These are phyloP conservation scores for Pleurotus djamor DNA, from an alignment of 768 basidiomycete species.

Conservation along the genomic window DNA sequence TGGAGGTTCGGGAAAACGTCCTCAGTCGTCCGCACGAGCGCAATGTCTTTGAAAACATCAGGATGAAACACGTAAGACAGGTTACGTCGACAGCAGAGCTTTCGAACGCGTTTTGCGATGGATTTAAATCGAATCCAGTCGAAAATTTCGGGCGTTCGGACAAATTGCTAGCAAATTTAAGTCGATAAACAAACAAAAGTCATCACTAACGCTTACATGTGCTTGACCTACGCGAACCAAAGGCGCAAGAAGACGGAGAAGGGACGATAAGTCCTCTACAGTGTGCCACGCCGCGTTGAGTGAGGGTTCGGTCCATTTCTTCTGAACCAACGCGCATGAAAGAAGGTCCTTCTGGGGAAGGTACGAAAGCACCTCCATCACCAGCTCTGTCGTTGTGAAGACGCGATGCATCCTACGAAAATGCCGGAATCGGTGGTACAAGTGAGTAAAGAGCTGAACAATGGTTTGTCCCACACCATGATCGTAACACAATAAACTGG, in stretches of 20 bases:
- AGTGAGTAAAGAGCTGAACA: too few species aligned
- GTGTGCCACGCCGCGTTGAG: not conserved
- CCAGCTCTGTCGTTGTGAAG: not conserved
- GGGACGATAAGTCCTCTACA: not conserved
- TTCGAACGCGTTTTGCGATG: not conserved
- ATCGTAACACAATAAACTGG: too few species aligned
- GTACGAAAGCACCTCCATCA: not conserved
- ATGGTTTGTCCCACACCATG: too few species aligned
- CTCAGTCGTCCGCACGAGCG: not conserved
- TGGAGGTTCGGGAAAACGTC: not conserved
- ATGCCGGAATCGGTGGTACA: too few species aligned
- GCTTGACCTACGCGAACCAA: not conserved
- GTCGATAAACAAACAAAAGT: not conserved
- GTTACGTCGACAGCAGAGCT: not conserved
- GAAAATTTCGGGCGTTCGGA: not conserved
- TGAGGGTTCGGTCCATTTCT: not conserved
- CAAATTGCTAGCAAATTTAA: not conserved
- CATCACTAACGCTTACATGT: not conserved
- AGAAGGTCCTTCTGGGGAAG: not conserved
- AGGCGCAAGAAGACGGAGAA: not conserved
- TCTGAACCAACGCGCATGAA: not conserved
- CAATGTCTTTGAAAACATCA: not conserved
- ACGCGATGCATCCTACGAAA: not conserved
- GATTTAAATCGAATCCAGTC: not conserved
- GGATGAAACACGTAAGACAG: not conserved